Evolutionary conservation across 1,284 basidiomycete genomes (phyloP), one percentile per base, ranked within the genome.

Genomic region (Cutaneotrichosporon sp.): DNA sequence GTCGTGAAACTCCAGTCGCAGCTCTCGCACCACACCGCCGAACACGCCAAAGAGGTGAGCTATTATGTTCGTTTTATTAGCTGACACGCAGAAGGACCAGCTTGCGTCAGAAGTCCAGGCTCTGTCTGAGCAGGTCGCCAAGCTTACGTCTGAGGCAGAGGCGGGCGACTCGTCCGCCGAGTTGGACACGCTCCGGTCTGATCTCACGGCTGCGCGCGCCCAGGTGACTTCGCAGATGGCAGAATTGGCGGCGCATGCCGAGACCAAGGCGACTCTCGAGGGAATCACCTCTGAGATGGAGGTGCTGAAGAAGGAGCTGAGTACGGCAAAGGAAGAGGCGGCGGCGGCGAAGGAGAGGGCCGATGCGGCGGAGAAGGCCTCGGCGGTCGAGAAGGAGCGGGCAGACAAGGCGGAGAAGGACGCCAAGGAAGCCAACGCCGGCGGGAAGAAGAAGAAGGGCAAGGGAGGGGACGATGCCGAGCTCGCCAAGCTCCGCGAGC

Each of bases 41-140:
- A 75, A 51, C 66, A 75, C 48, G 74, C 77, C 52, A 54, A 70
- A 26, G 76, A 80, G 60, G 79, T 80, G 57, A 61, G 72, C 64
- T 17, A 9, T 14, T 10, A 37, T 34, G 25, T 33, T 12, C n/a
- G 12, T 34, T 5, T 8, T 16, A 2, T 39, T 42, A 41, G 49
- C 46, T 49, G 49, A 57, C 50, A 27, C 12, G 1, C 62, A 73
- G 63, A 66, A 72, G 37, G 61, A 71, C 22, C 72, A 74, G 2
- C 71, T 87, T 20, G 76, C 80, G 17, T 66, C 71, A 11, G 71
- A 76, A 46, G 64, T 76, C 32, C 52, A 66, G 17, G 63, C 67
- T 1, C 61, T 76, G 3, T 65, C 64, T 8, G 65, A 71, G 39
- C 68, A 76, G 39, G 58, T 76, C 12, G 60, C 68, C 0, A 50